Evolutionary conservation across 768 basidiomycete species (phyloP), one percentile per base, ranked within the genome.

Genomic region (Kwoniella dejecticola): DNA sequence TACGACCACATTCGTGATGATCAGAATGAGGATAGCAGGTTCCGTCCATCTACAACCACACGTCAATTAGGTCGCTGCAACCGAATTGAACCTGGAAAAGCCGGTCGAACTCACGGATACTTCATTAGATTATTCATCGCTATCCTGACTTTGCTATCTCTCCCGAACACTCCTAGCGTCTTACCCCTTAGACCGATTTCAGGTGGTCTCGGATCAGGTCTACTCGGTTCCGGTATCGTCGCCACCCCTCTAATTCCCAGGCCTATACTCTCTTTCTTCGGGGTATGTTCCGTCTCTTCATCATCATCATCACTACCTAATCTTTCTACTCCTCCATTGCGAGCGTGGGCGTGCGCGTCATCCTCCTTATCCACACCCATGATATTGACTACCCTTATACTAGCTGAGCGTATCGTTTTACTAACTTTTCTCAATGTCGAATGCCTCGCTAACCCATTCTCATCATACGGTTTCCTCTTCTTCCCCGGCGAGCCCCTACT

Each of bases 41-140:
- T 98, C 95, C 17, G 93, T 94, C 84, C 86, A 89, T 61, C 90
- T 91, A 69, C 19, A 56, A n/a, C n/a, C n/a, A n/a, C n/a, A n/a
- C n/a, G 33, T 36, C 33, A 36, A 36, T 36, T 7, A 15, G 33
- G 33, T 36, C n/a, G 33, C 7, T 36, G 33, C 15, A 7, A 36
- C 7, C 33, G 15, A 7, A 7, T 36, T 36, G 33, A 36, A 7
- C 33, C 7, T 36, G 15, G 33, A 36, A 36, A 36, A 36, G 33
- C 15, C 7, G 15, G 15, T 7, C 7, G 15, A 36, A 83, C 90
- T 67, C 74, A 95, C 90, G 84, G 82, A 75, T 86, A 85, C 12
- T 87, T 81, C 21, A 98, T 81, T 52, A 89, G 79, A n/a, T 81
- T 81, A 73, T 87, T 89, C 69, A 92, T 83, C 1, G 81, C 77